Evolutionary conservation across 495 filamentous ascomycete species (phyloP).

Genomic region (Parathielavia hyrcaniae): DNA sequence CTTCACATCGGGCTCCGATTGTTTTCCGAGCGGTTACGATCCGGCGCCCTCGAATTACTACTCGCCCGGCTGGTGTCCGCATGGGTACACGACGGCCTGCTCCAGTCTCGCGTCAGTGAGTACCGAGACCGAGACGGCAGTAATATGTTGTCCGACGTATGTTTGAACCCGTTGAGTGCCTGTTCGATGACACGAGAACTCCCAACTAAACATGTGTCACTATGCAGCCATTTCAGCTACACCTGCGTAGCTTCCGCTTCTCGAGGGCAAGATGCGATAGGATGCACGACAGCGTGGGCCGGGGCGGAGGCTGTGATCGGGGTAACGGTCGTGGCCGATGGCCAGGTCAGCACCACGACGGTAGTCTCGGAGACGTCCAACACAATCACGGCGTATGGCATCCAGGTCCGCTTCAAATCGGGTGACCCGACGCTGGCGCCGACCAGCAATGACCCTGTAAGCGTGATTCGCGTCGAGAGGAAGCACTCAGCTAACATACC

Average conservation of each 20-base stretch:
- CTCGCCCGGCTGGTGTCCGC: slow-evolving; percentile 31
- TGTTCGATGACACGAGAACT: background rate
- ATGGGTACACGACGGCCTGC: slow-evolving; percentile 32
- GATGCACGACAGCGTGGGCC: slow-evolving; percentile 24
- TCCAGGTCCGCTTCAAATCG: slow-evolving; percentile 26
- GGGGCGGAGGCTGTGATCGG: slow-evolving; percentile 14
- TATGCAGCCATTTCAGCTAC: slow-evolving; percentile 20
- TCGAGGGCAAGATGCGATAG: slow-evolving; percentile 10
- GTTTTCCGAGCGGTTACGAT: slow-evolving; percentile 30
- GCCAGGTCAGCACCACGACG: slow-evolving; percentile 13
- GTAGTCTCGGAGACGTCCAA: slow-evolving; percentile 17
- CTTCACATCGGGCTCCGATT: slow-evolving; percentile 21
- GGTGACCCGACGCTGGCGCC: slow-evolving; percentile 9
- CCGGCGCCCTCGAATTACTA: slow-evolving; percentile 30
- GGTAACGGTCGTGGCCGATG: slow-evolving; percentile 20
- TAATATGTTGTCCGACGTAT: slow-evolving; percentile 32
- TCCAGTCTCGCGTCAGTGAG: slow-evolving; percentile 15
- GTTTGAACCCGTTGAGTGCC: slow-evolving; percentile 1
- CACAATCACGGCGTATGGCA: slow-evolving; percentile 24
- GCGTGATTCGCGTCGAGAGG: background rate
- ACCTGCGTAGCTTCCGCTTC: slow-evolving; percentile 15
- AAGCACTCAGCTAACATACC: slow-evolving; percentile 4
- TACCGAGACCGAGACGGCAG: slow-evolving; percentile 23
- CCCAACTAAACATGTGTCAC: background rate
- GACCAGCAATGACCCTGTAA: slow-evolving; percentile 7